phyloP scores from a whole-genome alignment of 345 rosid genomes.

The Melaleuca alternifolia region DNA sequence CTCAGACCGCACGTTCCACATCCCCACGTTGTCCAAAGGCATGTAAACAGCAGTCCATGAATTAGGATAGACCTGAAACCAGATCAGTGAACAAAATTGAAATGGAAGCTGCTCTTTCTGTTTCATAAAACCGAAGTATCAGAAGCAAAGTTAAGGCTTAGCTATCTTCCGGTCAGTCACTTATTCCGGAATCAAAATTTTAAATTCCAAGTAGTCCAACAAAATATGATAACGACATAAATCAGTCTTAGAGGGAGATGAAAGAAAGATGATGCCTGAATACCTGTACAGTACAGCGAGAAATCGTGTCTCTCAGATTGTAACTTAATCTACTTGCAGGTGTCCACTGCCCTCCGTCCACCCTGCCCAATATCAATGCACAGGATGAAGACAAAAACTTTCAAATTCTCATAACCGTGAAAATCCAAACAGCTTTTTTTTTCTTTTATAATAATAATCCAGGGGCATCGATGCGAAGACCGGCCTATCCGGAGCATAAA shows the following conservation, averaged over 20 bases:
- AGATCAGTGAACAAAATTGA: neutral
- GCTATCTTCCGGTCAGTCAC: neutral
- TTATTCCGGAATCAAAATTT: neutral
- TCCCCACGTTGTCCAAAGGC: conserved; percentile 68
- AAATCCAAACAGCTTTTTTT: neutral
- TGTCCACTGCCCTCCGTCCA: conserved; percentile 73
- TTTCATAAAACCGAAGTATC: neutral
- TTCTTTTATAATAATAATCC: neutral
- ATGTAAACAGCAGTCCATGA: conserved; percentile 68
- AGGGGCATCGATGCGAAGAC: neutral
- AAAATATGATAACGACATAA: neutral
- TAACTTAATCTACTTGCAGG: conserved; percentile 41
- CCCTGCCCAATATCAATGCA: conserved; percentile 19
- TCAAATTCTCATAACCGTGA: neutral
- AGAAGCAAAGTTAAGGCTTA: neutral
- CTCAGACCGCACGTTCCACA: conserved; percentile 76
- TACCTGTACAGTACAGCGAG: conserved; percentile 72
- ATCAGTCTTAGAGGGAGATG: neutral
- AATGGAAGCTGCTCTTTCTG: neutral
- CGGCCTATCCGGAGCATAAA: neutral
- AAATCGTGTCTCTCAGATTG: conserved; percentile 48
- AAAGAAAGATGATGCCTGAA: neutral
- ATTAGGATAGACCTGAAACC: conserved; percentile 48
- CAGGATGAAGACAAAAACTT: neutral
- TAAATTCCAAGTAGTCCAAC: neutral